Evolutionary conservation across 176 grass and related monocot species (phyloP), one percentile per base, ranked within the genome.

Genomic region (Neostapfia colusana): DNA sequence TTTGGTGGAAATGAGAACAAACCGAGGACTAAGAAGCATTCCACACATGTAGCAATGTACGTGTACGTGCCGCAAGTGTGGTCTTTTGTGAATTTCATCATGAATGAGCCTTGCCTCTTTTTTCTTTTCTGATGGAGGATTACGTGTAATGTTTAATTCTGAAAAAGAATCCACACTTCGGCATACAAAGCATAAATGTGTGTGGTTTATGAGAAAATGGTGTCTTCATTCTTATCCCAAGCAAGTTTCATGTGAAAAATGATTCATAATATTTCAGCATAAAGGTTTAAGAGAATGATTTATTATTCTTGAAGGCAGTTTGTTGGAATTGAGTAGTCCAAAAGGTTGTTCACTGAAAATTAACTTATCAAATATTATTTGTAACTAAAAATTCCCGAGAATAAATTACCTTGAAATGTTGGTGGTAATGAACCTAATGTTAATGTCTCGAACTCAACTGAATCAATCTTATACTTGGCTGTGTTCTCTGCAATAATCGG

Each of bases 401-500:
- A 73, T 34, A 53, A 48, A 38, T 76, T 72, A 91, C 92, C 92
- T 85, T 95, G 92, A 84, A 91, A 80, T 43, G 89, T 85, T 59
- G 89, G 92, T 40, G 92, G 92, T 73, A 95, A 64, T 60, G 83
- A 89, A 56, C 92, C 92, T 59, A 95, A 81, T 31, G 89, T 95
- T 75, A 91, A 80, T 66, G 92, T 87, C 83, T 91, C 86, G 79
- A 91, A 95, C 70, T 95, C 88, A 69, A 95, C 86, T 13, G 89
- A 95, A 46, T 95, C 92, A 65, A 95, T 91, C 77, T 91, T 95
- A 75, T 91, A 95, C 48, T 95, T 95, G 15, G 61, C 77, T 71
- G 89, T 89, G 57, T 95, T 89, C 73, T 95, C 89, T 70, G 83
- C 92, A 83, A 95, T 95, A 73, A 95, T 89, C 73, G 92, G 92